Evolutionary conservation across 2,329 filamentous ascomycete species (phyloP).

Genomic region (Fusarium decemcellulare): DNA sequence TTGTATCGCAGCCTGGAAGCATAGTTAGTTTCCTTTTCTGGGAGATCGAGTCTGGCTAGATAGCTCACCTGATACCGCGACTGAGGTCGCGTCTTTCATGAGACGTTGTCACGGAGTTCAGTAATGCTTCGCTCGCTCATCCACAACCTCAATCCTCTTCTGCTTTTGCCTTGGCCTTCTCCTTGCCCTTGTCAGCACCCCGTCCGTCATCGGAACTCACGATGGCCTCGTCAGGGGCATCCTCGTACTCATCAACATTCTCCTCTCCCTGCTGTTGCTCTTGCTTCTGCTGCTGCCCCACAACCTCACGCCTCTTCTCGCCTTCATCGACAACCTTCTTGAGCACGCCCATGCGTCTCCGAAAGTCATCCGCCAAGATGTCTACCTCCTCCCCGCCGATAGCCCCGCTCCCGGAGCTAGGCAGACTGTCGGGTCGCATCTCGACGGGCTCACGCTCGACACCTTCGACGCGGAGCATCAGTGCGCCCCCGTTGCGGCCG

Average conservation of each 20-base stretch:
- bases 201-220: conserved; percentile 32
- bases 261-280: conserved; percentile 25
- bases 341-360: conserved; percentile 68
- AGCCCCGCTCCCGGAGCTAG: conserved; percentile 50
- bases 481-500: conserved; percentile 46
- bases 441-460: conserved; percentile 55
- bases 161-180: conserved; percentile 11
- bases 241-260: conserved; percentile 18
- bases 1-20: background rate
- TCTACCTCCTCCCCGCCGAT: conserved; percentile 63
- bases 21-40: background rate
- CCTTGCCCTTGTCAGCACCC: conserved; percentile 24
- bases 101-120: conserved; percentile 5
- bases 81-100: background rate
- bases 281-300: conserved; percentile 37
- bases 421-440: conserved; percentile 43
- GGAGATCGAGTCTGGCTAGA: background rate
- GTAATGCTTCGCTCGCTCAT: background rate
- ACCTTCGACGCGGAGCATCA: conserved; percentile 55
- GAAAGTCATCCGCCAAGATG: conserved; percentile 69
- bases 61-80: conserved; percentile 15
- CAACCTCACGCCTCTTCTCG: conserved; percentile 57
- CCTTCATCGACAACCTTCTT: conserved; percentile 68
- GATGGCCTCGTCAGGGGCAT: conserved; percentile 35
- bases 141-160: no score